Percentiles rank a stretch among this genome's conserved stretches.
phyloP scores from a whole-genome alignment of 192 early-diverging fungal species.

The Chytriomyces confervae region DNA sequence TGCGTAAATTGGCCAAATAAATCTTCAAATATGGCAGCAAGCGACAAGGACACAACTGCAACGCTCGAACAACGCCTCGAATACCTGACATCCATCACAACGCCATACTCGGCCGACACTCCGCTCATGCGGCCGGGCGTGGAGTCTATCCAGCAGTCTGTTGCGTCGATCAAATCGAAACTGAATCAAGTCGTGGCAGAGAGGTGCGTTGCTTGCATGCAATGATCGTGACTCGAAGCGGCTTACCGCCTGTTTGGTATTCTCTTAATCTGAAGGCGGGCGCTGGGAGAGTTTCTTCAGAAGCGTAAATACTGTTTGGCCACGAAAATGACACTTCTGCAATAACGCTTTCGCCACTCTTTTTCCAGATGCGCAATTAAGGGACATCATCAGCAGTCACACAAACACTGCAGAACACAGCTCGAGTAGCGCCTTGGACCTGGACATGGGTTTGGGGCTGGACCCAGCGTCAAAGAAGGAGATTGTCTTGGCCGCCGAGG shows the following conservation, averaged over 20 bases:
- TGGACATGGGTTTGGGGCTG: conserved; percentile 33
- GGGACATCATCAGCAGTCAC: conserved; percentile 32
- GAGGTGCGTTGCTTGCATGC: background rate
- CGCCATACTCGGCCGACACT: conserved; percentile 24
- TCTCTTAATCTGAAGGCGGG: conserved; percentile 11
- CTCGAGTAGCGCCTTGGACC: conserved; percentile 14
- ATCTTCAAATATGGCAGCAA: background rate
- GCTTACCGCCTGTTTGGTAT: background rate
- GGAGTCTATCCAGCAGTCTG: conserved; percentile 29
- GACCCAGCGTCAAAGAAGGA: conserved; percentile 35
- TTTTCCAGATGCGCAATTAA: conserved; percentile 21
- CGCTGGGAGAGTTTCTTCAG: conserved; percentile 28
- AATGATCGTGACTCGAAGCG: background rate
- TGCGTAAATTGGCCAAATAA: no score
- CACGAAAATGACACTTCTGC: conserved; percentile 2
- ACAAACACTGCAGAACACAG: conserved; percentile 32
- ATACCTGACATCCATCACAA: conserved; percentile 32
- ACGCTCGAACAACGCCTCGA: conserved; percentile 32
- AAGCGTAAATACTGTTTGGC: conserved; percentile 14
- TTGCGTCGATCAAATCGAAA: conserved; percentile 24
- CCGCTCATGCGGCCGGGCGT: conserved; percentile 28
- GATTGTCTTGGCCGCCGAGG: conserved; percentile 31
- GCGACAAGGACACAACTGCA: background rate
- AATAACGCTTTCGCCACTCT: background rate
- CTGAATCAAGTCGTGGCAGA: conserved; percentile 25